A percentile compares a stretch with the other conserved stretches of the same genome.
Conservation (phyloP, 2,329 filamentous ascomycete genomes). For the Beauveria asiatica region DNA sequence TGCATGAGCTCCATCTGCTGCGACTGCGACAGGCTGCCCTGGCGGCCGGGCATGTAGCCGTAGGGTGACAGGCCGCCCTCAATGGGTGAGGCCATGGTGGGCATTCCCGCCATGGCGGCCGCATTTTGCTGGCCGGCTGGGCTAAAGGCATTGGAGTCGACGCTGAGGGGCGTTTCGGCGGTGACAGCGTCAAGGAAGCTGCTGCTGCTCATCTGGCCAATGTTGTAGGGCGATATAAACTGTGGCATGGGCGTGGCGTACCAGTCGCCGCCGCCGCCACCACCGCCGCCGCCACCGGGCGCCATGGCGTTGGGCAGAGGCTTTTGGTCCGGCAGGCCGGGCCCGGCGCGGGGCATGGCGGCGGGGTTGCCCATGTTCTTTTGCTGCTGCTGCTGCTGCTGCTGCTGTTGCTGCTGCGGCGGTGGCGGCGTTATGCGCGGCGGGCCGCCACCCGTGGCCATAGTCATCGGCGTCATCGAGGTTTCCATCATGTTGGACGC, state of each 20-base stretch:
- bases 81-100: conserved; percentile 17
- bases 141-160: conserved; percentile 21
- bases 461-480: neutral
- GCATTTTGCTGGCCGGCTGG: conserved; percentile 17
- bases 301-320: conserved; percentile 34
- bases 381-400: conserved; percentile 3
- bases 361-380: conserved; percentile 27
- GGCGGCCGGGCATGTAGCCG: conserved; percentile 37
- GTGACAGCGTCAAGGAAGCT: conserved; percentile 27
- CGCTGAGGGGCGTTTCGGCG: conserved; percentile 20
- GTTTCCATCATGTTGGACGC: conserved; percentile 22
- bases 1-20: conserved; percentile 80
- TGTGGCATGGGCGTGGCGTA: conserved; percentile 40
- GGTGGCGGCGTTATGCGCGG: conserved; percentile 23
- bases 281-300: conserved; percentile 15
- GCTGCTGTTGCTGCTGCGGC: too few species aligned
- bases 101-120: conserved; percentile 18
- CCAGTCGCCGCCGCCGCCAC: conserved; percentile 35
- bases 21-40: conserved; percentile 66
- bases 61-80: conserved; percentile 12
- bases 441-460: neutral
- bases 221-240: conserved; percentile 45
- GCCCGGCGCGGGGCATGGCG: conserved; percentile 31
- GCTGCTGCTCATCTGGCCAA: conserved; percentile 32
- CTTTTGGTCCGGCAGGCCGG: conserved; percentile 29